Conservation (phyloP, 371 early-diverging fungal genomes). For the Dinochytrium kinnereticum region DNA sequence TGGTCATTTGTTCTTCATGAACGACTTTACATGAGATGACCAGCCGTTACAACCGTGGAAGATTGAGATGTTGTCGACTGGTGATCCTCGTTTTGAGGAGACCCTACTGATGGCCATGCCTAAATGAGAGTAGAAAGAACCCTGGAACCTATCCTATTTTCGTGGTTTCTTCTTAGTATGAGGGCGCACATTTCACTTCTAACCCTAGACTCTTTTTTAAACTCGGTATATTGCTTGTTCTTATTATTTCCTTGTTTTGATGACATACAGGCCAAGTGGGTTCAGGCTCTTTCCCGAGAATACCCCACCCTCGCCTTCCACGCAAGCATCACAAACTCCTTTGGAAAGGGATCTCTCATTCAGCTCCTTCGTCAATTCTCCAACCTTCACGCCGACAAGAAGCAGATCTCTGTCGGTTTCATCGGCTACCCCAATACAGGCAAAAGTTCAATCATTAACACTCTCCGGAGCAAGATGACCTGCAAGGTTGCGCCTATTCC, state of each 20-base stretch:
- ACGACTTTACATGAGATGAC: constrained; percentile 12
- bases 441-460: constrained; percentile 98
- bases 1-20: constrained; percentile 10
- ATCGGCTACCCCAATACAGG: constrained; percentile 98
- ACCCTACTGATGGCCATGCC: constrained; percentile 22
- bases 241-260: constrained; percentile 2
- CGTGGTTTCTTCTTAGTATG: constrained; percentile 29
- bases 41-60: constrained; percentile 55
- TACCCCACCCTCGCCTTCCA: constrained; percentile 99
- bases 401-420: constrained; percentile 97
- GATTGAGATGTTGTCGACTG: constrained; percentile 23
- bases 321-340: constrained; percentile 95
- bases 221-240: no score
- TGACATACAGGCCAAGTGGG: constrained; percentile 70
- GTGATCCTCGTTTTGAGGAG: constrained; percentile 50
- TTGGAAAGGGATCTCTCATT: constrained; percentile 98
- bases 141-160: constrained; percentile 19
- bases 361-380: constrained; percentile 97
- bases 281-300: constrained; percentile 85
- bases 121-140: constrained; percentile 43
- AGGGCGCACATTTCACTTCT: constrained; percentile 33
- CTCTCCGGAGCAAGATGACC: constrained; percentile 94
- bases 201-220: no score
- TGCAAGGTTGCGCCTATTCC: constrained; percentile 99
- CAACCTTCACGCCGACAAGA: constrained; percentile 93